Conservation (phyloP, 805 yeast genomes). For the Groenewaldozyma salmanticensis region DNA sequence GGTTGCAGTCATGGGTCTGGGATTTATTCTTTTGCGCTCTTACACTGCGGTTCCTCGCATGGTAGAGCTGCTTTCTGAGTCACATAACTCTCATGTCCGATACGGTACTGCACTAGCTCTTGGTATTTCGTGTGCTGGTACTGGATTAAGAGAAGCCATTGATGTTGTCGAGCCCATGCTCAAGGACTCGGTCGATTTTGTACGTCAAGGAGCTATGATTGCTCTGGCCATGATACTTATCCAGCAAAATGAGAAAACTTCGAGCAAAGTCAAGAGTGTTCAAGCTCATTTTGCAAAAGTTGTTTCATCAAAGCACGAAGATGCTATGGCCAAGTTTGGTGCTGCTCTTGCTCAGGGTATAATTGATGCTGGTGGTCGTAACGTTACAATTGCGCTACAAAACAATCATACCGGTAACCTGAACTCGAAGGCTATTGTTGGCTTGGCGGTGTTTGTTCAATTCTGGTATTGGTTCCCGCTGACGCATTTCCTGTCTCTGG, state of each 20-base stretch:
- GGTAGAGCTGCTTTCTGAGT: constrained; percentile 84
- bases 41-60: constrained; percentile 90
- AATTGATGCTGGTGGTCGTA: constrained; percentile 97
- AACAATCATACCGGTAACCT: constrained; percentile 71
- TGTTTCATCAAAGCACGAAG: constrained; percentile 84
- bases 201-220: constrained; percentile 93
- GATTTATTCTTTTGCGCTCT: constrained; percentile 83
- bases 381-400: constrained; percentile 87
- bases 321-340: constrained; percentile 94
- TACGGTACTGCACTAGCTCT: constrained; percentile 97
- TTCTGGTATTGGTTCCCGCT: constrained; percentile 99
- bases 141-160: constrained; percentile 77
- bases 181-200: constrained; percentile 92
- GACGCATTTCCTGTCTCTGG: constrained; percentile 82
- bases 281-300: constrained; percentile 66
- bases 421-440: constrained; percentile 85
- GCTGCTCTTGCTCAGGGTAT: constrained; percentile 96
- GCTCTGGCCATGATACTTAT: constrained; percentile 86
- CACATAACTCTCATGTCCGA: constrained; percentile 96
- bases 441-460: constrained; percentile 80
- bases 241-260: constrained; percentile 72
- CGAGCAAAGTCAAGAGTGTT: constrained; percentile 70
- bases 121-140: constrained; percentile 96
- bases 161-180: constrained; percentile 88
- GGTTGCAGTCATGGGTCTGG: constrained; percentile 86